phyloP scores from a whole-genome alignment of 441 rosid genomes.

The Gossypium davidsonii region DNA sequence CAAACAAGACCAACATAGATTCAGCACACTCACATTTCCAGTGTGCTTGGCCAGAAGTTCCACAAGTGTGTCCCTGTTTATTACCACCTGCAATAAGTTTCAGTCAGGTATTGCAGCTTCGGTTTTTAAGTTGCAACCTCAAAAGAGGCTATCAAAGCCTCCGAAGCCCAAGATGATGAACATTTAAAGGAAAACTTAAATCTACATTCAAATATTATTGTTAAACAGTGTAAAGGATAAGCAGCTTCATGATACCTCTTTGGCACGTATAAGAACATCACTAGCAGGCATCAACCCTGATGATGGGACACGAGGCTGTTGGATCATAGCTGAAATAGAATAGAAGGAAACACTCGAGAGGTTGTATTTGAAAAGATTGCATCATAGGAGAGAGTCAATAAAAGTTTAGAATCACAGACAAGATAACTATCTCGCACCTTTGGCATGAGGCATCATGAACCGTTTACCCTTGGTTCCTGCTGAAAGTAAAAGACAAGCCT shows the following conservation, averaged over 20 bases:
- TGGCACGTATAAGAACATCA: constrained; percentile 77
- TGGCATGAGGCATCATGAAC: constrained; percentile 83
- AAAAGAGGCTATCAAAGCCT: background rate
- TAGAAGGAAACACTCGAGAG: constrained; percentile 3
- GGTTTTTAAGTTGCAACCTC: background rate
- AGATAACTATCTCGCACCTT: constrained; percentile 38
- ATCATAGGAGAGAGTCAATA: background rate
- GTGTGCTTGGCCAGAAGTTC: constrained; percentile 83
- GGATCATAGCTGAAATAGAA: constrained; percentile 62
- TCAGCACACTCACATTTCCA: constrained; percentile 53
- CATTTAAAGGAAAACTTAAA: background rate
- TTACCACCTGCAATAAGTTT: constrained; percentile 39
- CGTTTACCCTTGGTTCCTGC: constrained; percentile 78
- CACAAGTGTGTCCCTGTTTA: constrained; percentile 62
- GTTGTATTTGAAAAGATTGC: background rate
- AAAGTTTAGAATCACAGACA: background rate
- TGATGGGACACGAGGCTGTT: constrained; percentile 78
- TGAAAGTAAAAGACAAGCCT: constrained; percentile 73
- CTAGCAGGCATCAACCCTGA: constrained; percentile 81
- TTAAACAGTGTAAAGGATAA: background rate
- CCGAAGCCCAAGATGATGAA: background rate
- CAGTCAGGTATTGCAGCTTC: background rate
- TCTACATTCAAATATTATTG: background rate
- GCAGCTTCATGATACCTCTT: constrained; percentile 49
- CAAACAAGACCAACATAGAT: constrained; percentile 5